Conservation (phyloP, 169 alveolate species). For the Plasmodium inui region DNA sequence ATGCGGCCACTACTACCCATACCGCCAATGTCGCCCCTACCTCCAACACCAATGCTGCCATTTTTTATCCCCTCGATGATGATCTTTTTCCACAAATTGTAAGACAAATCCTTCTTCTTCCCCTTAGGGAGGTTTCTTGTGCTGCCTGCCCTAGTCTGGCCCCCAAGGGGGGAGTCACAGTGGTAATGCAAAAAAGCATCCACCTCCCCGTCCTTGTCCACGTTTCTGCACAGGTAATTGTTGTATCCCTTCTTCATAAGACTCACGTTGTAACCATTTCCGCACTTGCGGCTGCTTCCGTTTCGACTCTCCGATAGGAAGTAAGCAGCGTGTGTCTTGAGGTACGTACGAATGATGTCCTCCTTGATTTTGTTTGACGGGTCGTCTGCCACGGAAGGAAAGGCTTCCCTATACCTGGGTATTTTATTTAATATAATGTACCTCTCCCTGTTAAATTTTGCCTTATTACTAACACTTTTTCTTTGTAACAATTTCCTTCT, state of each 20-base stretch:
- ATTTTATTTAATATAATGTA: conserved; percentile 47
- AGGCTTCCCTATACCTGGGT: conserved; percentile 65
- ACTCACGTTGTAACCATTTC: background rate
- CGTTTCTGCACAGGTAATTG: background rate
- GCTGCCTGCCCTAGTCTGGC: background rate
- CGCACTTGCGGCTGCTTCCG: background rate
- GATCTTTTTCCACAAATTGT: conserved; percentile 46
- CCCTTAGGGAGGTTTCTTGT: background rate
- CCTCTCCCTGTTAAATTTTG: conserved; percentile 66
- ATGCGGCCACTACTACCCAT: background rate
- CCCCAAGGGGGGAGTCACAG: background rate
- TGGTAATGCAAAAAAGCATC: background rate
- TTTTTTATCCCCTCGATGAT: conserved; percentile 30
- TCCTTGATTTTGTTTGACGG: conserved; percentile 56
- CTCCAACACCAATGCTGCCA: background rate
- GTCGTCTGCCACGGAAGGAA: conserved; percentile 21
- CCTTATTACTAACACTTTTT: conserved; percentile 30
- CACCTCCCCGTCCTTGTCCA: background rate
- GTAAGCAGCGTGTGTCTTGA: conserved; percentile 66
- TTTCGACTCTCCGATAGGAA: conserved; percentile 28
- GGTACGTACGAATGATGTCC: conserved; percentile 68
- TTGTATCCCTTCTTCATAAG: background rate
- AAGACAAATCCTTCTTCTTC: conserved; percentile 26
- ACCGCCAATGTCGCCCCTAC: background rate
- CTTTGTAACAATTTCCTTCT: conserved; percentile 39